Base-by-base conservation (phyloP, 352 stramenopile genomes). In the Pythium angustatum region DNA sequence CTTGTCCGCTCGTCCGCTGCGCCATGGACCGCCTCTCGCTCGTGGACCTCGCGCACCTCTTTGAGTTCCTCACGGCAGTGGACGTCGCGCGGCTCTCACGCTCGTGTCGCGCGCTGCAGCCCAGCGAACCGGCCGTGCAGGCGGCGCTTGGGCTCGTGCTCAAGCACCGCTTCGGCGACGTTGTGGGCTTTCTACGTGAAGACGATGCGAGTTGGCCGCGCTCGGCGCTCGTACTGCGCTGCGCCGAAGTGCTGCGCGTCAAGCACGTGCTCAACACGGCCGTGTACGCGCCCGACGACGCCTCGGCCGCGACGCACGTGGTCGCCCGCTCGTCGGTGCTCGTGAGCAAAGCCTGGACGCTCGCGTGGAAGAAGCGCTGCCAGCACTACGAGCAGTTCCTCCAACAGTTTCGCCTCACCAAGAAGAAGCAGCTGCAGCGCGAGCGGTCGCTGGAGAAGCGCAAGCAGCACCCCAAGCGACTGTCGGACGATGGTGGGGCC, bases 311-410 rank as follows among this genome's bases (percentile, higher is more conserved):
- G 0, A 60, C 69, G 12, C 58, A 54, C 9, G 78, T 75, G 34
- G 51, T 69, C 15, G 70, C 41, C 14, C 71, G 73, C 17, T 49
- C 73, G 10, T 72, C 66, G 45, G 78, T 95, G 31, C 57, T 94
- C 21, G 71, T 93, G 44, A 88, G 82, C 62, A 86, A 83, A 51
- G 77, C 83, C 27, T 96, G 85, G 81, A 74, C 91, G 24, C 67
- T 87, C 24, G 81, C 81, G 33, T 93, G 77, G 74, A 87, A 81
- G 66, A 90, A 87, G 55, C 79, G 84, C 40, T 87, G 82, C 57
- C 79, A 88, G 38, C 43, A 27, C 17, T 89, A 83, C 64, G 87
- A 96, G 69, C 84, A 93, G 68, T 88, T 80, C 60, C 33, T 93
- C 17, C 65, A 75, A 66, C 87, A 94, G 60, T 93, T 93, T 48